Evolutionary conservation across 768 basidiomycete genomes (phyloP).

Genomic region (Leccinum fibrillosum): DNA sequence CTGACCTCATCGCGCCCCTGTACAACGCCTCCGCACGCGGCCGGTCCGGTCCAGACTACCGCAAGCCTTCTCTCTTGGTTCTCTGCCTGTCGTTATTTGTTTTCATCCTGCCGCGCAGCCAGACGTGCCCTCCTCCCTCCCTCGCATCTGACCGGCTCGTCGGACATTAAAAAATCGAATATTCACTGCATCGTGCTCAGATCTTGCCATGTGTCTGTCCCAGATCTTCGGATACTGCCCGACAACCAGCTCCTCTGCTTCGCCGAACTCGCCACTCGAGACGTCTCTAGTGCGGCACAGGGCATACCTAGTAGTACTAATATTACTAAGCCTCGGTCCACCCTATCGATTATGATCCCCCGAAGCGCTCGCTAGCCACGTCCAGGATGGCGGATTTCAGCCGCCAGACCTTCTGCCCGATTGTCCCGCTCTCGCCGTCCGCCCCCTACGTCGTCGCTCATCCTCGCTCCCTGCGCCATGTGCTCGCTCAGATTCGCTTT

Average conservation of each 20-base stretch:
- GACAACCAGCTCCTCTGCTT: conserved; percentile 3
- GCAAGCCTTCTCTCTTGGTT: conserved; percentile 9
- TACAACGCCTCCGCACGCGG: neutral
- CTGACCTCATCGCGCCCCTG: neutral
- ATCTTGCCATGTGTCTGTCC: conserved; percentile 12
- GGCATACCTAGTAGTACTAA: conserved; percentile 5
- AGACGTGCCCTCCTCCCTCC: neutral
- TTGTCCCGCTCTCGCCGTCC: conserved; percentile 9
- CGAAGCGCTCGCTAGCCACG: conserved; percentile 17
- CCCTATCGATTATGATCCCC: conserved; percentile 19
- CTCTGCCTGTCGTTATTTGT: neutral
- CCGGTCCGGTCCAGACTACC: neutral
- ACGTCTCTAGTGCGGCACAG: conserved; percentile 20
- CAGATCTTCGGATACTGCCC: conserved; percentile 17
- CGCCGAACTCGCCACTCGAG: conserved; percentile 12
- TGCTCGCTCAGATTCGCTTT: conserved; percentile 29
- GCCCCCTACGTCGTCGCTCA: conserved; percentile 4
- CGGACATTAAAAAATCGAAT: conserved; percentile 26
- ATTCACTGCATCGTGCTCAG: conserved; percentile 13
- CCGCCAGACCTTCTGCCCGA: conserved; percentile 15
- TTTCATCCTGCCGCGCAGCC: neutral
- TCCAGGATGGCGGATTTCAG: conserved; percentile 15
- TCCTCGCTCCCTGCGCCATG: conserved; percentile 26
- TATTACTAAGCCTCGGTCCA: conserved; percentile 6
- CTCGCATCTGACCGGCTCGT: neutral